Base-by-base conservation (phyloP, 306 rosid species). In the Dalbergia cochinchinensis region DNA sequence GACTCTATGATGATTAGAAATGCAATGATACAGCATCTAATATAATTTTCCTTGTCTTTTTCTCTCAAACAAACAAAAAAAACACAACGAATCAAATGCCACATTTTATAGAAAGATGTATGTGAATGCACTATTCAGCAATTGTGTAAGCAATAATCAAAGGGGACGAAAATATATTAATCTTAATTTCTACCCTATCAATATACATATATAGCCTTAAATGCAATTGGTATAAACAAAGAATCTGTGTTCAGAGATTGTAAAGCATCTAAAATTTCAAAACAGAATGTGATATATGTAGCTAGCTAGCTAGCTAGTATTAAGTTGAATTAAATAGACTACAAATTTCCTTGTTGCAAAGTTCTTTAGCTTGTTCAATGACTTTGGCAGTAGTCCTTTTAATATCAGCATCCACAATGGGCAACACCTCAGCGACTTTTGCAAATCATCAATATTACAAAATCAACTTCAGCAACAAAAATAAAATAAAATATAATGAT, bases 401-500 rank as follows among this genome's bases (percentile, higher is more conserved):
- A 82, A 89, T 72, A 80, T 91, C 91, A 3, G 86, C 69, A 0
- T n/a, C 94, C 42, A 89, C 89, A 65, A 87, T 4, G 6, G 91
- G n/a, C n/a, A 90, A 16, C 13, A 90, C 78, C 26, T 89, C 92
- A 71, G 88, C 83, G 6, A 85, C 86, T 51, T 87, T 91, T 92
- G 44, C 42, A 69, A 39, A 16, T 1, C 31, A 34, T 8, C n/a
- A 11, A 9, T 20, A 18, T 80, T 18, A 31, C 6, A 60, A 50
- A 15, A 74, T 33, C 5, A 33, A 6, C 20, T n/a, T 10, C 60
- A 59, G 15, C 15, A 22, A 22, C 44, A 15, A 53, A 41, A 57
- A 73, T 42, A 22, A 26, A 26, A 26, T 26, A 0, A 26, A 26
- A 26, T 0, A 26, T 26, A 22, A 13, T 0, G 0, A 48, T 1